phyloP scores from a whole-genome alignment of 2,329 filamentous ascomycete genomes.

The Monosporascus sp. region DNA sequence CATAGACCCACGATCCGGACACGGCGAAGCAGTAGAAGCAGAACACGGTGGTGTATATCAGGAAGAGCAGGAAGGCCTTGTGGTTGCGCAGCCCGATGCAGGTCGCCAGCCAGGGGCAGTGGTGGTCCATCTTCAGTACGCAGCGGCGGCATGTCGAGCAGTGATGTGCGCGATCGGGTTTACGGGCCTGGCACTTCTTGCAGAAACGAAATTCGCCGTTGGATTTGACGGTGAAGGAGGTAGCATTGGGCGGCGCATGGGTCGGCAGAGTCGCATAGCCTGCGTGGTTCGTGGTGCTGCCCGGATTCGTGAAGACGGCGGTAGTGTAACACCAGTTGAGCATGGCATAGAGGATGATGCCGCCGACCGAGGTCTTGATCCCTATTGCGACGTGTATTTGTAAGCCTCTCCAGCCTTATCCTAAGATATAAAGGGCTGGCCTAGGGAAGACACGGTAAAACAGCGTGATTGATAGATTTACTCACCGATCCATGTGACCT shows the following conservation, averaged over 20 bases:
- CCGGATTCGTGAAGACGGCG: slow-evolving; percentile 89
- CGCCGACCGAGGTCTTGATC: slow-evolving; percentile 52
- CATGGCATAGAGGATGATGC: slow-evolving; percentile 66
- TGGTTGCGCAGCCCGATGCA: slow-evolving; percentile 93
- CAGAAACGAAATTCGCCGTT: slow-evolving; percentile 85
- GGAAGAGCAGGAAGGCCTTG: slow-evolving; percentile 89
- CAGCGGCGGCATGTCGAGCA: slow-evolving; percentile 92
- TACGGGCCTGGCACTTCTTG: slow-evolving; percentile 93
- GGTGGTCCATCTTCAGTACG: slow-evolving; percentile 99
- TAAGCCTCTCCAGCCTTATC: slow-evolving; percentile 4
- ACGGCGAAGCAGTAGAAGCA: slow-evolving; percentile 77
- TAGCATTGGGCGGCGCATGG: slow-evolving; percentile 53
- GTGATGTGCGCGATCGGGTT: slow-evolving; percentile 94
- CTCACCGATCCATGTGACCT: slow-evolving; percentile 54
- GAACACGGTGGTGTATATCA: slow-evolving; percentile 84
- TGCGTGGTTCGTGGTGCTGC: slow-evolving; percentile 57
- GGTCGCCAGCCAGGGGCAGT: slow-evolving; percentile 95
- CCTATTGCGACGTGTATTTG: slow-evolving; percentile 32
- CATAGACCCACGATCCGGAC: slow-evolving; percentile 76
- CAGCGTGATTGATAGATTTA: neutral
- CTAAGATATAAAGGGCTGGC: slow-evolving; percentile 10
- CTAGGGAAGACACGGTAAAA: neutral
- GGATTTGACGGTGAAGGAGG: slow-evolving; percentile 86
- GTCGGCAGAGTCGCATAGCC: slow-evolving; percentile 80
- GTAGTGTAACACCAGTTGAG: slow-evolving; percentile 87